Evolutionary conservation across 2,329 filamentous ascomycete genomes (phyloP), one percentile per base, ranked within the genome.

Genomic region (Blastomyces percursus): DNA sequence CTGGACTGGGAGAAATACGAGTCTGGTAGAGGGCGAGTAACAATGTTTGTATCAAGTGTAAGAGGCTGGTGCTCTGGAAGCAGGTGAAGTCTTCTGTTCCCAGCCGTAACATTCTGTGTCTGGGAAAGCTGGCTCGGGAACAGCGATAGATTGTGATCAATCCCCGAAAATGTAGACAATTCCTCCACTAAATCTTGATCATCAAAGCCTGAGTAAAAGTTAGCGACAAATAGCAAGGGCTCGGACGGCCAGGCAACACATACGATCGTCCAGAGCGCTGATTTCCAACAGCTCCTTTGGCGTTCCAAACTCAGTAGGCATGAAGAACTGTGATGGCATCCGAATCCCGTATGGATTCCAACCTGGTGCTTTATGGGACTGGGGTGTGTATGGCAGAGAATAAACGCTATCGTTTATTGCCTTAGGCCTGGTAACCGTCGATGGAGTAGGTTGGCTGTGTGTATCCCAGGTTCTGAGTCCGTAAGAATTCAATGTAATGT

Each of bases 1-100:
- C 76, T 89, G 19, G 87, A 90, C 76, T 90, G 82, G 48, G 86
- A 88, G 70, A 89, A 88, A 0, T 87, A 89, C 2, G 87, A 89
- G 57, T 86, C 86, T 24, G 87, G 89, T 79, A 89, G 82, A 65
- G 86, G 82, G 64, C 86, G 81, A 56, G 81, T 59, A 56, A 64
- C 59, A 35, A 57, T 42, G 54, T 51, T 60, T 57, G 64, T 64
- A 52, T 67, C 61, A 3, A 67, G 61, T 1, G 64, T 63, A 38
- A 67, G 60, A 40, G 57, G 61, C 35, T 66, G 59, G 24, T 64
- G 62, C 14, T 60, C 56, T 59, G 42, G 50, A 38, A 61, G 42
- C 21, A 59, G 62, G 42, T 62, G 60, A 35, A 62, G 57, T 35
- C 64, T 66, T 42, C 60, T 60, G 21, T 44, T 60, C 30, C 21